Base-by-base conservation (phyloP, 139 green algal genomes). In the Chlamydomonas schloesseri region DNA sequence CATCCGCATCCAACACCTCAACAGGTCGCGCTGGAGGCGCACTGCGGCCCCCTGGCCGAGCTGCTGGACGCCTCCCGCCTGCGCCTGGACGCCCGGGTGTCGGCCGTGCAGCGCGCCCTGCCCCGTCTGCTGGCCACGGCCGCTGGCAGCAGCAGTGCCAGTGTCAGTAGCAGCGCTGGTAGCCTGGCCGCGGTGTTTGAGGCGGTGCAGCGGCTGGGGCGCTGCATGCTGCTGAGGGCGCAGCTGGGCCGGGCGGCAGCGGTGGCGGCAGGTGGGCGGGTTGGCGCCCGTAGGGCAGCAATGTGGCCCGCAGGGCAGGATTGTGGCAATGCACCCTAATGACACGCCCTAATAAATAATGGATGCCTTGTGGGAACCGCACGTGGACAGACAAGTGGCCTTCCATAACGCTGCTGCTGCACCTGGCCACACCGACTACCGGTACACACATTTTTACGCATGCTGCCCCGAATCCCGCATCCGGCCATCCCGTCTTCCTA, bases 221-320 rank as follows among this genome's bases (percentile, higher is more conserved):
- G 79, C 67, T 85, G 79, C 67, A 31, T 85, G 65, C 31, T n/a
- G 11, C 79, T 85, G 13, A 47, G 79, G 11, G 31, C 76, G 46
- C 79, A 85, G 65, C 79, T 85, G 31, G 79, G 79, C 31, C 79
- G 79, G 10, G 79, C 79, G 3, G 79, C 79, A 1, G 79, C 20
- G 23, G 29, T 11, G 2, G 79, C 79, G 11, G 79, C 79, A 50
- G 42, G 42, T 50, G 42, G 42, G 42, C 8, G 42, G 42, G 42
- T 50, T n/a, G n/a, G n/a, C n/a, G n/a, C n/a, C n/a, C n/a, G n/a
- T n/a, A n/a, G n/a, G n/a, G n/a, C n/a, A n/a, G n/a, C n/a, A n/a
- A n/a, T n/a, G n/a, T n/a, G n/a, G n/a, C n/a, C n/a, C n/a, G n/a
- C n/a, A n/a, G n/a, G n/a, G n/a, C n/a, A n/a, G n/a, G n/a, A n/a